Percentiles rank a stretch among this genome's conserved stretches.
Conservation (phyloP, 495 filamentous ascomycete genomes). For the Neurospora sp. region DNA sequence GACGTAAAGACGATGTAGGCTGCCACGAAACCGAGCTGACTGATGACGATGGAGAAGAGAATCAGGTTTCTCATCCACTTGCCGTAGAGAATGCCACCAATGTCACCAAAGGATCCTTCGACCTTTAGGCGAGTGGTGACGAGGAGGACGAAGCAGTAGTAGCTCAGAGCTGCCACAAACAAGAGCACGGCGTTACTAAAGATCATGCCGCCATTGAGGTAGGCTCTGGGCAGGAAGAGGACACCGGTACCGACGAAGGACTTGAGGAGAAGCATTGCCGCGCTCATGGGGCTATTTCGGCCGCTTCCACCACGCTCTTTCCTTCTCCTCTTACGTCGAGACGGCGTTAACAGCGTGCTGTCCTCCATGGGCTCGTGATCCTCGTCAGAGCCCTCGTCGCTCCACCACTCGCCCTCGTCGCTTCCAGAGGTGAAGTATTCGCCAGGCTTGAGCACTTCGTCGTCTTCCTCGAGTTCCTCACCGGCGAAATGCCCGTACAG, state of each 20-base stretch:
- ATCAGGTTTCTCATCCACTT: slow-evolving; percentile 82
- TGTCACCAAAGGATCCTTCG: slow-evolving; percentile 88
- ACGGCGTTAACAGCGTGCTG: slow-evolving; percentile 67
- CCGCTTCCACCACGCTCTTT: slow-evolving; percentile 63
- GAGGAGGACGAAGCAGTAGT: slow-evolving; percentile 92
- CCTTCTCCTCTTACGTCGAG: slow-evolving; percentile 56
- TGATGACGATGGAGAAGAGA: slow-evolving; percentile 80
- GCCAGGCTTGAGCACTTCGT: slow-evolving; percentile 72
- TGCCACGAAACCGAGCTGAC: slow-evolving; percentile 88
- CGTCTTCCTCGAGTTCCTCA: slow-evolving; percentile 90
- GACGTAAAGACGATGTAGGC: slow-evolving; percentile 99
- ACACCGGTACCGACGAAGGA: slow-evolving; percentile 97
- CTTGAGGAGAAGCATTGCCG: slow-evolving; percentile 78
- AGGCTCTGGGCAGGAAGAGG: slow-evolving; percentile 85
- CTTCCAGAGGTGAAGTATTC: slow-evolving; percentile 73
- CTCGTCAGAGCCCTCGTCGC: slow-evolving; percentile 46
- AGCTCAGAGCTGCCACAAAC: slow-evolving; percentile 71
- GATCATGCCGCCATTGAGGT: slow-evolving; percentile 92
- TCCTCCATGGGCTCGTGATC: slow-evolving; percentile 68
- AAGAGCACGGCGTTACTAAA: slow-evolving; percentile 89
- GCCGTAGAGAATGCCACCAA: slow-evolving; percentile 85
- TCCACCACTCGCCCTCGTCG: slow-evolving; percentile 40
- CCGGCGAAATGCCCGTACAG: slow-evolving; percentile 96
- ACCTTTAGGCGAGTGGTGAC: slow-evolving; percentile 77
- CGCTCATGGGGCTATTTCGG: slow-evolving; percentile 60